A percentile compares a stretch with the other conserved stretches of the same genome.
phyloP scores from a whole-genome alignment of 2,329 filamentous ascomycete genomes.

The Stachybotrys chlorohalonatus region DNA sequence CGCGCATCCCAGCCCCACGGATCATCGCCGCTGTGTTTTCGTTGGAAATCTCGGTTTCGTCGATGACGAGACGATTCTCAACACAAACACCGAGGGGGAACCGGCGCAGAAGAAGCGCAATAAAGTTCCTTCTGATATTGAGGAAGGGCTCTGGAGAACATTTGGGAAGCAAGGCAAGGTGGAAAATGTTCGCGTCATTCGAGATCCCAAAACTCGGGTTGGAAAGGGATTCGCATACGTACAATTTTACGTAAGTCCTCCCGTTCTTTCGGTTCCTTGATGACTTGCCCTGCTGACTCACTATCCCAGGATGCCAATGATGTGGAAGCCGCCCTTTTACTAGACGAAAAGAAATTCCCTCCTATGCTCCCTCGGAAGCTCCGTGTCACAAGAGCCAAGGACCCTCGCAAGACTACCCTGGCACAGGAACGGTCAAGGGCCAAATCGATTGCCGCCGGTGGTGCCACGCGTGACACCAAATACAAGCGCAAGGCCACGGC shows the following conservation, averaged over 20 bases:
- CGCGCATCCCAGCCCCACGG: constrained; percentile 73
- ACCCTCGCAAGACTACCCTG: constrained; percentile 49
- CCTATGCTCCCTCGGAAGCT: constrained; percentile 86
- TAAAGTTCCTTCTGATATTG: constrained; percentile 71
- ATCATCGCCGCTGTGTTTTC: constrained; percentile 87
- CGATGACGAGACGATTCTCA: constrained; percentile 72
- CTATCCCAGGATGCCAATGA: constrained; percentile 61
- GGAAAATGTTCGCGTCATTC: constrained; percentile 86
- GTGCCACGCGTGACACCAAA: constrained; percentile 31
- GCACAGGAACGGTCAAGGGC: constrained; percentile 27
- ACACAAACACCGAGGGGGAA: constrained; percentile 55
- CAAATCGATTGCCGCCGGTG: constrained; percentile 24
- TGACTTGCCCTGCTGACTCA: constrained; percentile 1
- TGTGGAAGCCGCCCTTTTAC: constrained; percentile 82
- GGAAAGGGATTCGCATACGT: constrained; percentile 98
- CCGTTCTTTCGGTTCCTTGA: not conserved
- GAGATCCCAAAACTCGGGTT: constrained; percentile 82
- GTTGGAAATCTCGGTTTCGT: constrained; percentile 95
- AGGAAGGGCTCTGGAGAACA: constrained; percentile 85
- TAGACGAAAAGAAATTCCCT: constrained; percentile 86
- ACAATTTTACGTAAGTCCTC: constrained; percentile 63
- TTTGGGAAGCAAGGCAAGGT: constrained; percentile 70
- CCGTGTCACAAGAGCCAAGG: constrained; percentile 79
- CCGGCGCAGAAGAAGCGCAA: constrained; percentile 64
- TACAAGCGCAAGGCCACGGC: constrained; percentile 65